A percentile compares a stretch with the other conserved stretches of the same genome.
Conservation (phyloP, 169 alveolate species). For the Plasmodium gallinaceum region DNA sequence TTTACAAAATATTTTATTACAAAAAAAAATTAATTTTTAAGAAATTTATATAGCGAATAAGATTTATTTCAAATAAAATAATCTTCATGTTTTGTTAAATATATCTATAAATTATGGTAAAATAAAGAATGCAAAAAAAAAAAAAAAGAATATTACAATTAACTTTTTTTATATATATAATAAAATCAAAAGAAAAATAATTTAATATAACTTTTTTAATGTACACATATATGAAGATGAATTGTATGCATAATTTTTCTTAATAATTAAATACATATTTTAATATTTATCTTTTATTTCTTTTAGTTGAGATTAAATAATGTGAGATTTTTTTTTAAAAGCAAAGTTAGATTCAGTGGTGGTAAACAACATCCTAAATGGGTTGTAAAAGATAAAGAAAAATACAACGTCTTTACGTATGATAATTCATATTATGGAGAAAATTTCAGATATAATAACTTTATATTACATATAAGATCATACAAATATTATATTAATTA, state of each 20-base stretch:
- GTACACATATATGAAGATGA: background rate
- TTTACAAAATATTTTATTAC: too few relatives aligned
- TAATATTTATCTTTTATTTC: background rate
- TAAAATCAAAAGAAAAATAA: background rate
- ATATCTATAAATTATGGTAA: background rate
- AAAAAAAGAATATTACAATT: background rate
- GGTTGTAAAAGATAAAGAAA: conserved; percentile 76
- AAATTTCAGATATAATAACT: conserved; percentile 70
- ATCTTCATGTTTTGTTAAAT: background rate
- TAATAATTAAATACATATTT: background rate
- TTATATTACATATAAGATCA: conserved; percentile 72
- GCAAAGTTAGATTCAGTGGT: conserved; percentile 74
- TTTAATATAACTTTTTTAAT: background rate
- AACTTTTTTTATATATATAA: background rate
- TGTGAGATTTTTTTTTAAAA: conserved; percentile 75
- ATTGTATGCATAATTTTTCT: background rate
- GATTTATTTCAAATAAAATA: background rate
- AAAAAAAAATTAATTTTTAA: too few relatives aligned
- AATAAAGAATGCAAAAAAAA: too few relatives aligned
- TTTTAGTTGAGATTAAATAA: conserved; percentile 74
- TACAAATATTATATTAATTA: conserved; percentile 78
- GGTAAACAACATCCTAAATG: conserved; percentile 77
- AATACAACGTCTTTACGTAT: conserved; percentile 67
- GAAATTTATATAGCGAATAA: background rate
- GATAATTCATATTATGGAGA: conserved; percentile 76